Evolutionary conservation across 176 grass and related monocot genomes (phyloP), one percentile per base, ranked within the genome.

Genomic region (Triticum urartu): DNA sequence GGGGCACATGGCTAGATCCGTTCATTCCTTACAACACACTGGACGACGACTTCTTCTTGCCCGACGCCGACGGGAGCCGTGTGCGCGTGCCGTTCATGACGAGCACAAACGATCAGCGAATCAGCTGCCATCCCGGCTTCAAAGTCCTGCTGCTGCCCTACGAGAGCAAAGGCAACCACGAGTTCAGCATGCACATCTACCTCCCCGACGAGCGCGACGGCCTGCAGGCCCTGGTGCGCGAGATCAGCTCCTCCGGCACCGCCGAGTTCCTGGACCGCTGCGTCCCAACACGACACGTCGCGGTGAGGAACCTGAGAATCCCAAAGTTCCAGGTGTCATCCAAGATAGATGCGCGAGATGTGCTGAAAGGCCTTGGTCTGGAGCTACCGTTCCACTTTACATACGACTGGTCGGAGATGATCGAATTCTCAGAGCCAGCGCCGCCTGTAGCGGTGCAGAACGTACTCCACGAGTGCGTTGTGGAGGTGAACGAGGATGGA

Each of bases 401-500:
- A 26, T 39, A 5, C 1, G 40, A 74, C 71, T 74, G 25, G 12
- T n/a, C 40, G n/a, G 40, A 74, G 71, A 74, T 74, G 71, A 22
- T 74, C 1, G n/a, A 74, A 6, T 74, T 11, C 42, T 43, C 42
- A 10, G 10, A 10, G 10, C 10, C 42, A 36, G 35, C 35, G 35
- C 35, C 35, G 35, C 35, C 35, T 11, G 9, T n/a, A 40, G 6
- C 40, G 13, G 47, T 11, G 42, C 10, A 3, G 2, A 48, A 13
- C 47, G 70, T 74, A 22, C 39, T 74, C 8, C 71, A 74, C 38
- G n/a, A 47, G 40, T 74, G 81, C 40, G 59, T 56, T 10, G 79
- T 88, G 25, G 65, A 82, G 61, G 85, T 90, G 38, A 33, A 90
- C 18, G 88, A 93, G 39, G 14, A 82, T 68, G 88, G 91, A 3